These are phyloP conservation scores for Ceriops tagal DNA, from an alignment of 345 rosid genomes.

Conservation along the genomic window DNA sequence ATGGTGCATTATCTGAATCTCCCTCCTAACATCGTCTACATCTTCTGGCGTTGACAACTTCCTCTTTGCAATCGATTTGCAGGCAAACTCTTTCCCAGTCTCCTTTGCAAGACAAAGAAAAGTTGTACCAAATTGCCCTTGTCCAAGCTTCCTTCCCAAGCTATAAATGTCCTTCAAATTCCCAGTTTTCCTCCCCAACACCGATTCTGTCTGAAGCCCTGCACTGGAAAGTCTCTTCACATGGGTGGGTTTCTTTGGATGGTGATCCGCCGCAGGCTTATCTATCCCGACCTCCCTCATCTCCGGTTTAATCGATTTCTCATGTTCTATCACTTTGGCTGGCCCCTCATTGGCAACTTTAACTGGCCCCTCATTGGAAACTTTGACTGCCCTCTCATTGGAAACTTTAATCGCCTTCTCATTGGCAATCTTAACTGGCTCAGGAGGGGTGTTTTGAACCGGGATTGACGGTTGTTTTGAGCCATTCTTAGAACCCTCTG, in stretches of 20 bases:
- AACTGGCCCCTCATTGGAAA: constrained; percentile 15
- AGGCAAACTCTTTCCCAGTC: constrained; percentile 63
- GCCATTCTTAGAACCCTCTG: constrained; percentile 23
- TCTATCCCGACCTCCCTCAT: constrained; percentile 21
- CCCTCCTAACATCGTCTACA: constrained; percentile 90
- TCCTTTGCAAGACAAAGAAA: constrained; percentile 69
- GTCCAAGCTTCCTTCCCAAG: constrained; percentile 88
- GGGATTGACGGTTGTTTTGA: constrained; percentile 20
- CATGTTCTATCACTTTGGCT: constrained; percentile 24
- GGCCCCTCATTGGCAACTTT: background rate
- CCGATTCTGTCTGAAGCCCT: constrained; percentile 63
- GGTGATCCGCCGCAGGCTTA: constrained; percentile 27
- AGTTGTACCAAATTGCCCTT: constrained; percentile 96
- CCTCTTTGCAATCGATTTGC: constrained; percentile 84
- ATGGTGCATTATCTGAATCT: constrained; percentile 97
- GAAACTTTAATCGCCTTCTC: constrained; percentile 47
- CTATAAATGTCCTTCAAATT: constrained; percentile 71
- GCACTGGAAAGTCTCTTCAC: constrained; percentile 60
- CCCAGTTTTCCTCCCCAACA: constrained; percentile 73
- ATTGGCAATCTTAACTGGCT: constrained; percentile 47
- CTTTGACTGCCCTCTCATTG: constrained; percentile 45
- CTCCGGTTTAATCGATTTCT: constrained; percentile 20
- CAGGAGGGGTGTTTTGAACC: constrained; percentile 63
- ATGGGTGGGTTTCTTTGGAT: constrained; percentile 44
- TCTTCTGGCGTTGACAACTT: constrained; percentile 66